Evolutionary conservation across 2,329 filamentous ascomycete species (phyloP).

Genomic region (Parafenestella ontariensis): DNA sequence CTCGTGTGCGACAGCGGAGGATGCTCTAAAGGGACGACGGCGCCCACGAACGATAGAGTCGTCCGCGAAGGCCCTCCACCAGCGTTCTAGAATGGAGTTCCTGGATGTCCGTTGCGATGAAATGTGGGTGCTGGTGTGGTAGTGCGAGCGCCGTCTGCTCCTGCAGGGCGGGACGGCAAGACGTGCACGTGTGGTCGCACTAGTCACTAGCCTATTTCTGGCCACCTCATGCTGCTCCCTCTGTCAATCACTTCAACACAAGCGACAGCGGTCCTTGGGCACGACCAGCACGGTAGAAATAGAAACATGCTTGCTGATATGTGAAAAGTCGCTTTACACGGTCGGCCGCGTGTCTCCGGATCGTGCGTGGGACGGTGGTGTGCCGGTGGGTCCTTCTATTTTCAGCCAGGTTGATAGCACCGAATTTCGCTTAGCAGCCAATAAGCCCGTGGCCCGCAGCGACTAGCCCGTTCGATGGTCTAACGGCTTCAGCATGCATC

Average conservation of each 20-base stretch:
- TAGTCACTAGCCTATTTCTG: neutral
- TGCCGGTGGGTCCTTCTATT: neutral
- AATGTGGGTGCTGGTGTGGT: neutral
- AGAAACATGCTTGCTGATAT: neutral
- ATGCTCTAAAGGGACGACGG: conserved; percentile 5
- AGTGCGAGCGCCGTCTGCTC: neutral
- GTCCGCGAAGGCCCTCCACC: neutral
- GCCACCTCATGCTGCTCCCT: neutral
- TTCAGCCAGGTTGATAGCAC: conserved; percentile 1
- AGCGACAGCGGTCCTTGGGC: too few relatives aligned
- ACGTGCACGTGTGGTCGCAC: neutral
- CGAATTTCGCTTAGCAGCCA: conserved; percentile 26
- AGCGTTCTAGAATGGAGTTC: conserved; percentile 15
- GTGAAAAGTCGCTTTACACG: neutral
- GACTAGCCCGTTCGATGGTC: conserved; percentile 8
- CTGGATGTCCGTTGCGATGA: neutral
- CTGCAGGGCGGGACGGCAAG: conserved; percentile 3
- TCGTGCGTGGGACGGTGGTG: neutral
- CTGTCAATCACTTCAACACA: neutral
- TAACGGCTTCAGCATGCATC: neutral
- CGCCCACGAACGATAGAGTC: conserved; percentile 13
- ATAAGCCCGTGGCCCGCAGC: conserved; percentile 11
- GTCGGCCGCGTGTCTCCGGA: neutral
- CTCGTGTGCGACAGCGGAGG: conserved; percentile 1
- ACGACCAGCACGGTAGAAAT: too few relatives aligned